Evolutionary conservation across 331 rosid species (phyloP), one percentile per base, ranked within the genome.

Genomic region (Prunus yedoensis): DNA sequence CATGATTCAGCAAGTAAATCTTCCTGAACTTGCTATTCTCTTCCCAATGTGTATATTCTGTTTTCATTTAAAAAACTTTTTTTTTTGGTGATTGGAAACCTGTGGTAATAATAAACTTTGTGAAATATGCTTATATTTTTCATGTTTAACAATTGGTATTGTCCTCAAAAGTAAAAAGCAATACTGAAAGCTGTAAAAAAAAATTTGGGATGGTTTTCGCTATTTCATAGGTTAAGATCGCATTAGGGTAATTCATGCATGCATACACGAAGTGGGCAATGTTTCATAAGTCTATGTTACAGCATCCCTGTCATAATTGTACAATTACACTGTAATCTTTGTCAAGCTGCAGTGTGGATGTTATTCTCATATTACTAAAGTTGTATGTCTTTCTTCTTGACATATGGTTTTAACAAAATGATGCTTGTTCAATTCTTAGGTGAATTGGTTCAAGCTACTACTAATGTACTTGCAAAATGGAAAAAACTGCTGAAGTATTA

Each of bases 1-100:
- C 87, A 80, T 87, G 81, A 71, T 84, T 87, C 96, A 77, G 82
- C 94, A 23, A 79, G 99, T 92, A 81, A 79, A 86, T 78, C 70
- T 70, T 76, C 68, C 51, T 73, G n/a, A 68, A 54, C 65, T 41
- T 56, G 28, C 61, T 10, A 27, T 47, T 28, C 51, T 54, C 20
- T 14, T 49, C 53, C 47, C 4, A 17, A 16, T 18, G n/a, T 60
- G 32, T 59, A 60, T 13, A 60, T 4, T 52, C 57, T 6, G 20
- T 10, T 65, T 65, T 65, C 28, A 4, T 65, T 4, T 12, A n/a
- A 41, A 10, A 4, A 65, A 1, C 1, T 0, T 11, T 35, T 0
- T 10, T n/a, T 43, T 38, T 38, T 38, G 43, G 59, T 73, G 57
- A 56, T 73, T 25, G 45, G 57, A 16, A 71, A 73, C 46, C 18